phyloP scores from a whole-genome alignment of 2,329 filamentous ascomycete species.

The Nannizziopsis barbatae region DNA sequence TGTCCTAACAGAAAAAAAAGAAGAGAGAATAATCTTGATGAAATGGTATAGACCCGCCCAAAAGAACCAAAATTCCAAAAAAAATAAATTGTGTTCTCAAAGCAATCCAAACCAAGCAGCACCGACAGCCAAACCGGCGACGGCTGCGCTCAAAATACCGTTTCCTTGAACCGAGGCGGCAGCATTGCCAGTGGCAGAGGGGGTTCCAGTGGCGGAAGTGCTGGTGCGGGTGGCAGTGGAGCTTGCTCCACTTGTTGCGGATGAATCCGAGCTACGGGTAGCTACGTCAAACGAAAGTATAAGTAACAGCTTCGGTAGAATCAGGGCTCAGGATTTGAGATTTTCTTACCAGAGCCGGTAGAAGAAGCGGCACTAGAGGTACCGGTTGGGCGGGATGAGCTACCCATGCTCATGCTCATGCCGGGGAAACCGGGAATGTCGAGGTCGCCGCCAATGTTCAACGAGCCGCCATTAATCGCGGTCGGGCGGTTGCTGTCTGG shows the following conservation, averaged over 20 bases:
- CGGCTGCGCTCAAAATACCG: background rate
- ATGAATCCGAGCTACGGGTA: background rate
- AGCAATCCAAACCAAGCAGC: constrained; percentile 8
- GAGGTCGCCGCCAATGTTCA: constrained; percentile 3
- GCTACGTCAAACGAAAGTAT: background rate
- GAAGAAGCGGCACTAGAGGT: background rate
- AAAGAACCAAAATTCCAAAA: background rate
- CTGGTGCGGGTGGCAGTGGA: background rate
- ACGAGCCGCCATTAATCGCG: constrained; percentile 8
- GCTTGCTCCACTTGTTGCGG: background rate
- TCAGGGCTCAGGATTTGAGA: no score
- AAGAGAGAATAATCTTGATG: background rate
- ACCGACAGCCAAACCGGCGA: constrained; percentile 5
- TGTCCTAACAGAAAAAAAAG: background rate
- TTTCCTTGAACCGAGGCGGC: background rate
- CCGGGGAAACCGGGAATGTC: constrained; percentile 5
- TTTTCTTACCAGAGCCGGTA: background rate
- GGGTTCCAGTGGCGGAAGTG: background rate
- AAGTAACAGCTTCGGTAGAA: background rate
- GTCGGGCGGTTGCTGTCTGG: constrained; percentile 5
- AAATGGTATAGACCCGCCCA: no score
- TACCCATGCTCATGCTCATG: background rate
- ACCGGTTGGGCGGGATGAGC: background rate
- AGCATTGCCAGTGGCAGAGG: background rate
- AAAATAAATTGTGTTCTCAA: background rate